A percentile compares a stretch with the other conserved stretches of the same genome.
Conservation (phyloP, 345 rosid species). For the Eucalyptus sp. region DNA sequence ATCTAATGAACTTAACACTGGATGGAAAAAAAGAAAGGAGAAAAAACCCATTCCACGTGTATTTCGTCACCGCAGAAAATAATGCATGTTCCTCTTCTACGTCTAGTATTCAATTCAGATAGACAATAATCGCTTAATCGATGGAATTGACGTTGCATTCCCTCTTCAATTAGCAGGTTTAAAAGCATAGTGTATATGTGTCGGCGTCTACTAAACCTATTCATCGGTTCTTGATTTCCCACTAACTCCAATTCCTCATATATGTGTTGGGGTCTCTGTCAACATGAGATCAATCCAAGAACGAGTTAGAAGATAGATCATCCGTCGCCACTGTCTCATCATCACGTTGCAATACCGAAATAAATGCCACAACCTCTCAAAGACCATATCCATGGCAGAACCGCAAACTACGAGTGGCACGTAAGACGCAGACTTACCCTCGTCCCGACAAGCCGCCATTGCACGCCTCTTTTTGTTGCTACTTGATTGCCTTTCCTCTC, state of each 20-base stretch:
- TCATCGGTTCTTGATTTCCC: not conserved
- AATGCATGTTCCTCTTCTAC: too few relatives aligned
- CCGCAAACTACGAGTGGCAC: not conserved
- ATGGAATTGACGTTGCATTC: not conserved
- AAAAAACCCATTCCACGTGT: too few relatives aligned
- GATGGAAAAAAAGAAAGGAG: too few relatives aligned
- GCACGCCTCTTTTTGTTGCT: not conserved
- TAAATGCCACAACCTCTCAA: not conserved
- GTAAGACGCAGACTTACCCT: not conserved
- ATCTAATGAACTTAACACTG: too few relatives aligned
- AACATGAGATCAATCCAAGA: not conserved
- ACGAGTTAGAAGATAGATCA: not conserved
- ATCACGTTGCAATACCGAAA: not conserved
- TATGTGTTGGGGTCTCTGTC: not conserved
- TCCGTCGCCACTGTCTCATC: not conserved
- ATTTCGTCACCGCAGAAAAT: too few relatives aligned
- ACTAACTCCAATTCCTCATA: not conserved
- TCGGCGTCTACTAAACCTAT: not conserved
- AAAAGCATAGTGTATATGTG: not conserved
- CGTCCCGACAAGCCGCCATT: not conserved
- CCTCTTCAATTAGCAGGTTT: not conserved
- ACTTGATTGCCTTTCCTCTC: not conserved
- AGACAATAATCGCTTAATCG: not conserved
- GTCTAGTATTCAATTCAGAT: not conserved
- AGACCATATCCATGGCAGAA: not conserved